Evolutionary conservation across 805 yeast species (phyloP).

Genomic region (Candida succiphila): DNA sequence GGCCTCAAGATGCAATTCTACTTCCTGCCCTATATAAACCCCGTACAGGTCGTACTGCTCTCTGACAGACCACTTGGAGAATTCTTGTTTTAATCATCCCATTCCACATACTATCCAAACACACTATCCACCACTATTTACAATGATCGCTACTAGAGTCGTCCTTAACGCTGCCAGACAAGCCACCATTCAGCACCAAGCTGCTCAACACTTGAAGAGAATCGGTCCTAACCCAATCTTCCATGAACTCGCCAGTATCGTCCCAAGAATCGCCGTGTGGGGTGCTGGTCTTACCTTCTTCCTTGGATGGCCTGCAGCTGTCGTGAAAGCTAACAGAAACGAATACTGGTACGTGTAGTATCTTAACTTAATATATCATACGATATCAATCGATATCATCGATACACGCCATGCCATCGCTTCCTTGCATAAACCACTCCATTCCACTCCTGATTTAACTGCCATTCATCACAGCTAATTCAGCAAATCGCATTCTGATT

Average conservation of each 20-base stretch:
- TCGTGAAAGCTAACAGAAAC: slow-evolving; percentile 11
- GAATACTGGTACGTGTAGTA: slow-evolving; percentile 20
- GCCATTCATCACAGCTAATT: too few relatives aligned
- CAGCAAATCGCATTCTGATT: too few relatives aligned
- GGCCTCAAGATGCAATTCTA: too few relatives aligned
- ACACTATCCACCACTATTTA: not conserved
- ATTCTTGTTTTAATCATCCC: too few relatives aligned
- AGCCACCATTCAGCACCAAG: slow-evolving; percentile 8
- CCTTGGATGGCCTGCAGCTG: slow-evolving; percentile 20
- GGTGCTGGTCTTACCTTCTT: slow-evolving; percentile 14
- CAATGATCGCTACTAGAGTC: not conserved
- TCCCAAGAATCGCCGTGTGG: slow-evolving; percentile 19
- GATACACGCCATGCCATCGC: too few relatives aligned
- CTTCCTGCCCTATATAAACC: too few relatives aligned
- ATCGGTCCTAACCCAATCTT: slow-evolving; percentile 23
- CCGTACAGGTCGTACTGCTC: too few relatives aligned
- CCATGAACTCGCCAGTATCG: slow-evolving; percentile 14
- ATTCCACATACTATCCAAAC: too few relatives aligned
- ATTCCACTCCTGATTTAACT: not conserved
- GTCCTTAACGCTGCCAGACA: not conserved
- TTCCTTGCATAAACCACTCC: too few relatives aligned
- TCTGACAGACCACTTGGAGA: too few relatives aligned
- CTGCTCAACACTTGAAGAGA: slow-evolving; percentile 11
- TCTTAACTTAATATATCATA: too few relatives aligned
- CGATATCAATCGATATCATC: too few relatives aligned